phyloP scores from a whole-genome alignment of 306 rosid species.

The Acmispon strigosus region DNA sequence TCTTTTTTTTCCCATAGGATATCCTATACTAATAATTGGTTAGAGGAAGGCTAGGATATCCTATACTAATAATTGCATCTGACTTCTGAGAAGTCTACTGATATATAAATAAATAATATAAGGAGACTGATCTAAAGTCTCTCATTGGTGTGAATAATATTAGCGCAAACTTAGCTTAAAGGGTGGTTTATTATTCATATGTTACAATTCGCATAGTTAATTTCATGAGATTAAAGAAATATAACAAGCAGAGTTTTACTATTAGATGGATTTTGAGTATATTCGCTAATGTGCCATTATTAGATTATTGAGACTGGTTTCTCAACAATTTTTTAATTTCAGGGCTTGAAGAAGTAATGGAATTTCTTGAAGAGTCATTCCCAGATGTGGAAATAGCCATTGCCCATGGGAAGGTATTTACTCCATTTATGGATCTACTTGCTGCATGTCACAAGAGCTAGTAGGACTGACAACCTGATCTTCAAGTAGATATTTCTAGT shows the following conservation, averaged over 20 bases:
- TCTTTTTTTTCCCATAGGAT: not conserved
- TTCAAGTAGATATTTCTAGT: not conserved
- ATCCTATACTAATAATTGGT: not conserved
- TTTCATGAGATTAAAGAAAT: not conserved
- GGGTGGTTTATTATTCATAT: not conserved
- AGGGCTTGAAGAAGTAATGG: slow-evolving; percentile 93
- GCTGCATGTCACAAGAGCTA: slow-evolving; percentile 1
- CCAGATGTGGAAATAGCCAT: slow-evolving; percentile 80
- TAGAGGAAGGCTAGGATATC: not conserved
- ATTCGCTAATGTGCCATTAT: slow-evolving; percentile 12
- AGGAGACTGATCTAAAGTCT: not conserved
- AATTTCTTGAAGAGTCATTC: slow-evolving; percentile 66
- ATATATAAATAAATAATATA: not conserved
- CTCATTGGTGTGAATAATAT: not conserved
- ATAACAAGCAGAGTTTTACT: not conserved
- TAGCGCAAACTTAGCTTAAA: not conserved
- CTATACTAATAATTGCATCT: not conserved
- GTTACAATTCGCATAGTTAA: not conserved
- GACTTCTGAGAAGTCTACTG: not conserved
- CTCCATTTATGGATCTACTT: slow-evolving; percentile 25
- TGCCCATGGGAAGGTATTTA: slow-evolving; percentile 90
- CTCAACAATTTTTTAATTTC: slow-evolving; percentile 23
- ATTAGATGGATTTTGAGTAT: not conserved
- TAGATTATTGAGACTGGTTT: slow-evolving; percentile 15
- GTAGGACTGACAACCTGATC: slow-evolving; percentile 13